Conservation (phyloP, 2,329 filamentous ascomycete genomes). For the Colletotrichum chrysophilum region DNA sequence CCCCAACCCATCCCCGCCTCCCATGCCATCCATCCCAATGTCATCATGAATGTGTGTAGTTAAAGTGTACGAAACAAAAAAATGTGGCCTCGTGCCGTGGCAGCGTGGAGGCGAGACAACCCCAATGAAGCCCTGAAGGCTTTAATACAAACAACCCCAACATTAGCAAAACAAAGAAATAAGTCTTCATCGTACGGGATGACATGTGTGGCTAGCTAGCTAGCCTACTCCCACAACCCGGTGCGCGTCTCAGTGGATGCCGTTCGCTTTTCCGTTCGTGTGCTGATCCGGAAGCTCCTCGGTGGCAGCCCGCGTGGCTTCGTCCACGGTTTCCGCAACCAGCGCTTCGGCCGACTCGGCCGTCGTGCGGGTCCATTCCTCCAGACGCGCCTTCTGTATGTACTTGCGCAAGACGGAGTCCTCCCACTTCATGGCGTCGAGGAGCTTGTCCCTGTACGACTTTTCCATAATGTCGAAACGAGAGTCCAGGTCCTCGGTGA, state of each 20-base stretch:
- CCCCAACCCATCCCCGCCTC: neutral
- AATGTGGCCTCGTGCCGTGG: neutral
- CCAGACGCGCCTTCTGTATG: constrained; percentile 71
- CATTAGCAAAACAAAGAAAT: neutral
- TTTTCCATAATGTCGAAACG: constrained; percentile 66
- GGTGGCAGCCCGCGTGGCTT: constrained; percentile 20
- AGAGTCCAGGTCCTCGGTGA: constrained; percentile 64
- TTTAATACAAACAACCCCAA: neutral
- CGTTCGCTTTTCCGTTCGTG: constrained; percentile 21
- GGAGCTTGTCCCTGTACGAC: constrained; percentile 68
- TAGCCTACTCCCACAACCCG: neutral
- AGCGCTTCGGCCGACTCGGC: constrained; percentile 41
- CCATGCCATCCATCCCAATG: neutral
- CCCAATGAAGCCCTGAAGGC: neutral
- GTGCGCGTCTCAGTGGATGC: neutral
- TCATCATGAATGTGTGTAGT: neutral
- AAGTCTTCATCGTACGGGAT: neutral
- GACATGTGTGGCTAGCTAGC: neutral
- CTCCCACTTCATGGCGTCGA: constrained; percentile 76
- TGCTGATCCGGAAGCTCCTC: neutral
- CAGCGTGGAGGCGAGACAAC: neutral
- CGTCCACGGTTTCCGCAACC: constrained; percentile 36
- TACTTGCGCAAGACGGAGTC: constrained; percentile 68
- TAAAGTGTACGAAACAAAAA: neutral
- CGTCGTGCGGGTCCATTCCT: constrained; percentile 64